Percentiles rank a stretch among this genome's conserved stretches.
phyloP scores from a whole-genome alignment of 2,329 filamentous ascomycete genomes.

The Geoglossum cookeanum region DNA sequence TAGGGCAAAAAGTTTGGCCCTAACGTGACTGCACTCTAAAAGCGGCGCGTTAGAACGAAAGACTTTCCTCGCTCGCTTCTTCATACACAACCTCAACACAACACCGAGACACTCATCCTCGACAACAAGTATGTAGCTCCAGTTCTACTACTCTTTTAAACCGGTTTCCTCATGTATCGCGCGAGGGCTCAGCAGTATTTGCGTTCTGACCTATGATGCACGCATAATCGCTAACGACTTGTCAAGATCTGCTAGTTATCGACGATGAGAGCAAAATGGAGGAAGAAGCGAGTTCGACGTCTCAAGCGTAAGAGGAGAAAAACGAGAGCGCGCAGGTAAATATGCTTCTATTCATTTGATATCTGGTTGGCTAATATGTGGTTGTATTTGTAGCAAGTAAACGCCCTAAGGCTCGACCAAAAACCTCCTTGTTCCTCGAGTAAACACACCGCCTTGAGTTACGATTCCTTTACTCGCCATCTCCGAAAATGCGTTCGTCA shows the following conservation, averaged over 20 bases:
- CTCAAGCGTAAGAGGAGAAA: constrained; percentile 99
- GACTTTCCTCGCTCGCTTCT: background rate
- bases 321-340: constrained; percentile 94
- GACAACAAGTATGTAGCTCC: constrained; percentile 11
- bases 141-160: background rate
- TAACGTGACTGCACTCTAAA: background rate
- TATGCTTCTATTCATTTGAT: constrained; percentile 10
- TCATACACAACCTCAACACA: background rate
- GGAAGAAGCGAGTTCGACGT: constrained; percentile 98
- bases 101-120: constrained; percentile 10
- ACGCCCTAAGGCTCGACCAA: constrained; percentile 9
- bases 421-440: constrained; percentile 4
- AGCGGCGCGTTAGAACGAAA: background rate
- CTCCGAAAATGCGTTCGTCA: background rate
- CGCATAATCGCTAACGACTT: background rate
- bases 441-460: background rate
- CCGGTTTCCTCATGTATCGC: background rate
- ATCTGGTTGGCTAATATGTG: background rate
- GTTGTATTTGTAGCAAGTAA: constrained; percentile 20
- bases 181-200: background rate
- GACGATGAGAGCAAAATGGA: constrained; percentile 92
- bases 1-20: background rate
- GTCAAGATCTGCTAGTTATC: constrained; percentile 16
- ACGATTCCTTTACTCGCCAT: background rate
- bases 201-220: background rate